Percentiles rank a stretch among this genome's conserved stretches.
Evolutionary conservation across 2,329 filamentous ascomycete species (phyloP).

Genomic region (Claviceps sp.): DNA sequence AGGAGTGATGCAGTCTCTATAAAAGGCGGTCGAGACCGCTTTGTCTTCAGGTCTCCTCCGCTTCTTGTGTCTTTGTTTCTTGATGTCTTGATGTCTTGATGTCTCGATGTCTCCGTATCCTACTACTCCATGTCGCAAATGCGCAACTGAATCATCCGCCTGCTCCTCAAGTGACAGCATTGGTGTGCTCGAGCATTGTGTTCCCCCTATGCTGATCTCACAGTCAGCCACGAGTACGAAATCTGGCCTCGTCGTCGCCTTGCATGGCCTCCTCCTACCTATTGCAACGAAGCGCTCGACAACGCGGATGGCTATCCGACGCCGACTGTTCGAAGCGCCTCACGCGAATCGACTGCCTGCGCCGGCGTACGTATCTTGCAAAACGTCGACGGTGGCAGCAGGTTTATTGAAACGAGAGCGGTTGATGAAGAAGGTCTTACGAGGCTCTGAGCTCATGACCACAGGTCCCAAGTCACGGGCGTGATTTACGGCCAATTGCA

Average conservation of each 20-base stretch:
- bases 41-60: neutral
- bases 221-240: neutral
- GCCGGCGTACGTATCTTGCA: neutral
- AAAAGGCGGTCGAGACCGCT: conserved; percentile 5
- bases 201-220: neutral
- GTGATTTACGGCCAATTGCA: neutral
- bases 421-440: no score
- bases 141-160: neutral
- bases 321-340: neutral
- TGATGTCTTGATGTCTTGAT: no score
- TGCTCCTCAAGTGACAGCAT: neutral
- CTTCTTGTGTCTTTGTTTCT: no score
- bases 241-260: neutral
- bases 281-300: neutral
- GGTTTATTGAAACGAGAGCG: no score
- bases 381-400: no score
- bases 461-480: neutral
- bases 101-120: no score
- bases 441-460: neutral
- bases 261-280: neutral
- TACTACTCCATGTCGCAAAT: neutral
- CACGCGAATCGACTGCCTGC: neutral
- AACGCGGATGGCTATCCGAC: neutral
- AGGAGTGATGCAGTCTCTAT: conserved; percentile 4
- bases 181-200: neutral